Evolutionary conservation across 176 grass and related monocot genomes (phyloP), one percentile per base, ranked within the genome.

Genomic region (Rhynchospora breviuscula): DNA sequence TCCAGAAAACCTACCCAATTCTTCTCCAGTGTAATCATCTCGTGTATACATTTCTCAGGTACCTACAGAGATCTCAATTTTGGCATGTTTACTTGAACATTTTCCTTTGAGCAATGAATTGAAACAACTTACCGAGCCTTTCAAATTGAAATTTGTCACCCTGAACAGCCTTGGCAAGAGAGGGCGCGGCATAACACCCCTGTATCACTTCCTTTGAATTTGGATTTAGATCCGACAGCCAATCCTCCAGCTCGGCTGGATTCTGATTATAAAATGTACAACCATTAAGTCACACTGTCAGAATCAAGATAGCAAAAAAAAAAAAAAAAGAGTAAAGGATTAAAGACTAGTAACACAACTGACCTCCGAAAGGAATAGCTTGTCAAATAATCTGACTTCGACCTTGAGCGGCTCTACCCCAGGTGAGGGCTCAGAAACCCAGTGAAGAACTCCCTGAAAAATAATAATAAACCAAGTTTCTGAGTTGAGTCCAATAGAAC

Each of bases 81-180:
- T 56, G 73, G 51, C 73, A 43, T 6, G 18, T 71, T 21, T 78
- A 57, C 12, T 17, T 31, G 33, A 57, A 77, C 23, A 31, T 57
- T 7, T 7, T 57, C 25, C 25, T 57, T 18, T 31, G 51, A 17
- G 14, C 12, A 31, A 54, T 6, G 12, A 35, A 57, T 45, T 7
- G 60, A 52, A 81, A 59, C 71, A 88, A 52, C 81, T 82, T 92
- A 99, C 96, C 96, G 43, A 99, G 89, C 12, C 96, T 89, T 88
- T 99, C 96, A 29, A 99, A 99, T 82, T 99, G 96, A 83, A 95
- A 99, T 59, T 90, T 95, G 66, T 95, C 91, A 17, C 91, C 93
- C n/a, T 86, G 26, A 13, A 93, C 85, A 2, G 93, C 91, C 0
- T 69, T 87, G 0, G 88, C 85, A 43, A 99, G 86, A 22, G 86